phyloP scores from a whole-genome alignment of 352 stramenopile species.

The Globisporangium acanthophoron region DNA sequence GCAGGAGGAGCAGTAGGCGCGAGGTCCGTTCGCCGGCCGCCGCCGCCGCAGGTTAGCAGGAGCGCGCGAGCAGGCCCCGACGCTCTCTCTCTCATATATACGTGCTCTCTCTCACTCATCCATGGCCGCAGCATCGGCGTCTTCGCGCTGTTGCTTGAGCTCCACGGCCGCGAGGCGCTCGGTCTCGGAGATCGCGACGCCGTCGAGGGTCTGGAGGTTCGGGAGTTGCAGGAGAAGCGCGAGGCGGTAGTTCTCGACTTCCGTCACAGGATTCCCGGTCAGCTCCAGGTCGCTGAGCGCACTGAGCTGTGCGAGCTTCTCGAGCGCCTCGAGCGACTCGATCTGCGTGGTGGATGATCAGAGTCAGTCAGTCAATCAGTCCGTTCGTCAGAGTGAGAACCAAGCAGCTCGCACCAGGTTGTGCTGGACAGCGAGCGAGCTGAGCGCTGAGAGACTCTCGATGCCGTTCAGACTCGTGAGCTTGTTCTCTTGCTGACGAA shows the following conservation, averaged over 20 bases:
- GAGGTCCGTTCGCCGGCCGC: not conserved
- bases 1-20: slow-evolving; percentile 64
- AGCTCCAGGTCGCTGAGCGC: slow-evolving; percentile 40
- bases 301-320: slow-evolving; percentile 37
- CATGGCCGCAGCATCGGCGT: slow-evolving; percentile 17
- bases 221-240: slow-evolving; percentile 46
- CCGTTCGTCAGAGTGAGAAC: not conserved
- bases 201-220: slow-evolving; percentile 56
- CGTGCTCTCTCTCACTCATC: slow-evolving; percentile 7
- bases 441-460: slow-evolving; percentile 38
- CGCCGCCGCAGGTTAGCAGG: not conserved
- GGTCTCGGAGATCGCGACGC: slow-evolving; percentile 42
- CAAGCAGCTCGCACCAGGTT: slow-evolving; percentile 40
- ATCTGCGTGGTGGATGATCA: slow-evolving; percentile 22
- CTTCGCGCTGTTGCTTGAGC: slow-evolving; percentile 45
- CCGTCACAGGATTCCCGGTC: slow-evolving; percentile 43
- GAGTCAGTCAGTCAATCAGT: not conserved
- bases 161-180: slow-evolving; percentile 58
- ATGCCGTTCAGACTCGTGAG: slow-evolving; percentile 46
- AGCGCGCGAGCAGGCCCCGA: slow-evolving; percentile 10
- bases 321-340: slow-evolving; percentile 38
- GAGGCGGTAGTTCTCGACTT: slow-evolving; percentile 52
- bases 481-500: slow-evolving; percentile 62
- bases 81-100: slow-evolving; percentile 5
- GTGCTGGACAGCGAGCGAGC: slow-evolving; percentile 38